A percentile compares a stretch with the other conserved stretches of the same genome.
phyloP scores from a whole-genome alignment of 768 basidiomycete species.

The Paxillus ammoniavirescens region DNA sequence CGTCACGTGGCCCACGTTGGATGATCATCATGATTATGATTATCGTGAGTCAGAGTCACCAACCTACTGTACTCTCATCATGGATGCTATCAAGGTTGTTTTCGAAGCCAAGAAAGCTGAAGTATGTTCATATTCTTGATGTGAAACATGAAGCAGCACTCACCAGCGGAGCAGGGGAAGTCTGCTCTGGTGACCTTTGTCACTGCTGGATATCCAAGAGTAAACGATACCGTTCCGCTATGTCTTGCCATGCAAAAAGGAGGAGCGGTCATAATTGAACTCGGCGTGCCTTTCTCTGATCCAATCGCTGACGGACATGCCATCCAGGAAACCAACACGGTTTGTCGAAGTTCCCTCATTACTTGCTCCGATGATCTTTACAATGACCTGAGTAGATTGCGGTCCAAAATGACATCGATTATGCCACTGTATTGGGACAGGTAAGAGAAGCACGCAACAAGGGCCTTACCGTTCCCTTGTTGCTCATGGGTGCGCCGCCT shows the following conservation, averaged over 20 bases:
- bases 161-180: slow-evolving; percentile 24
- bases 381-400: slow-evolving; percentile 62
- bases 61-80: background rate
- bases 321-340: slow-evolving; percentile 94
- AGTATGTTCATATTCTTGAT: slow-evolving; percentile 3
- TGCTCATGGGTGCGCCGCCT: slow-evolving; percentile 37
- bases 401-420: slow-evolving; percentile 77
- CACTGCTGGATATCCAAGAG: slow-evolving; percentile 88
- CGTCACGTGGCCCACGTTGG: too few species aligned
- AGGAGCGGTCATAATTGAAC: slow-evolving; percentile 91
- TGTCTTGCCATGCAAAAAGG: slow-evolving; percentile 92
- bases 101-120: slow-evolving; percentile 25
- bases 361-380: background rate
- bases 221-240: slow-evolving; percentile 78
- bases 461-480: slow-evolving; percentile 80
- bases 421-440: slow-evolving; percentile 67
- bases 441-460: slow-evolving; percentile 76
- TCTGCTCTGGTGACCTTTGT: slow-evolving; percentile 84
- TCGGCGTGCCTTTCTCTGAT: slow-evolving; percentile 80
- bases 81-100: slow-evolving; percentile 30
- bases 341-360: slow-evolving; percentile 2
- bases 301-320: slow-evolving; percentile 94
- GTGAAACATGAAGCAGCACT: background rate
- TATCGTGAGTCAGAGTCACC: too few species aligned
- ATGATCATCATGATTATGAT: too few species aligned